A percentile compares a stretch with the other conserved stretches of the same genome.
These are phyloP conservation scores for Dalbergia oliveri DNA, from an alignment of 306 rosid genomes.

Conservation along the genomic window DNA sequence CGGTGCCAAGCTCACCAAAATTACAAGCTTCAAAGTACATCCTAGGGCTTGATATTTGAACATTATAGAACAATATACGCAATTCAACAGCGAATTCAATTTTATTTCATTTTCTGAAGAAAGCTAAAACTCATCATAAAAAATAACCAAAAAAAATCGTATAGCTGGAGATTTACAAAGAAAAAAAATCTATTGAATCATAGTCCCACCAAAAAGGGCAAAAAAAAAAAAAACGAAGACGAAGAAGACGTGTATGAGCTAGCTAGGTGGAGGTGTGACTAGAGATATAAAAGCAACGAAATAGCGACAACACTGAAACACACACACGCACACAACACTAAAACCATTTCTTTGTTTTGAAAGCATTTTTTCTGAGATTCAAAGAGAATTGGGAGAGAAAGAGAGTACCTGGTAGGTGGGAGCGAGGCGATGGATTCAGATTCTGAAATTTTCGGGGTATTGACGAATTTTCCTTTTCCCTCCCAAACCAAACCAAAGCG, in stretches of 20 bases:
- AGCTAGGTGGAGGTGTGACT: neutral
- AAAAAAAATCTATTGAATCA: neutral
- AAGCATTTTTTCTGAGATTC: neutral
- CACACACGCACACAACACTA: neutral
- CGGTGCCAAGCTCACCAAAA: constrained; percentile 5
- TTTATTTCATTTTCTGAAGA: constrained; percentile 14
- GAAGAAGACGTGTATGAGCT: neutral
- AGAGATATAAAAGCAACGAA: constrained; percentile 8
- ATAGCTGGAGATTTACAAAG: neutral
- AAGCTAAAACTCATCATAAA: neutral
- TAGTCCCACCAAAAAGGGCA: neutral
- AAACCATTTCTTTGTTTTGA: neutral
- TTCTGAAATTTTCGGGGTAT: neutral
- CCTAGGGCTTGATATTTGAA: neutral
- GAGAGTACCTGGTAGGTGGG: constrained; percentile 48
- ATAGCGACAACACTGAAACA: neutral
- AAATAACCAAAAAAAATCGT: neutral
- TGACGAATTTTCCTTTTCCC: constrained; percentile 59
- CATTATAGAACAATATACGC: neutral
- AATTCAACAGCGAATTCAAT: neutral
- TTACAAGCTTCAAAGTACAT: constrained; percentile 5
- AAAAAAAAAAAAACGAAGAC: neutral
- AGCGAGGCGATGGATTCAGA: constrained; percentile 14
- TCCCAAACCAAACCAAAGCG: constrained; percentile 25
- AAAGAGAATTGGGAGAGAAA: constrained; percentile 35